Percentiles rank a stretch among this genome's conserved stretches.
Evolutionary conservation across 2,329 filamentous ascomycete species (phyloP).

Genomic region (Acrodontium crateriforme): DNA sequence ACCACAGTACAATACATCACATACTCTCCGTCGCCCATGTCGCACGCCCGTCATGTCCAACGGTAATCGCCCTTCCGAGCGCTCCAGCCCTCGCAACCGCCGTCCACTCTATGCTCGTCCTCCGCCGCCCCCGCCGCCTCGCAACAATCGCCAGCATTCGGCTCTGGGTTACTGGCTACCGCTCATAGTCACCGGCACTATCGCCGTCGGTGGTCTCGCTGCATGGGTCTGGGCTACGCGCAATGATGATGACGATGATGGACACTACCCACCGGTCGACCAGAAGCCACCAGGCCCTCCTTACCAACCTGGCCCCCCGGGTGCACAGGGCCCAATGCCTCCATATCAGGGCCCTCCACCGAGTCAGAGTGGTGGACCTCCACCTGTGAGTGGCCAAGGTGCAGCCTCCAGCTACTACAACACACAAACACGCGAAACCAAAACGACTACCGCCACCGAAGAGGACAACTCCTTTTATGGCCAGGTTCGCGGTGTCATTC

Average conservation of each 20-base stretch:
- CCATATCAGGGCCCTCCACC: conserved; percentile 9
- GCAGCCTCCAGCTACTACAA: conserved; percentile 19
- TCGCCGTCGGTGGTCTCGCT: conserved; percentile 72
- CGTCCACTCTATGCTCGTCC: conserved; percentile 30
- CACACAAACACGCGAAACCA: conserved; percentile 3
- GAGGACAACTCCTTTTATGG: conserved; percentile 15
- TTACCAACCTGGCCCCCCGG: conserved; percentile 12
- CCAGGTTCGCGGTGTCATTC: conserved; percentile 66
- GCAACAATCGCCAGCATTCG: conserved; percentile 35
- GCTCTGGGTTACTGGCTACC: conserved; percentile 79
- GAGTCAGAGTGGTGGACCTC: conserved; percentile 13
- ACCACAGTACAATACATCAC: too few relatives aligned
- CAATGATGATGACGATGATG: conserved; percentile 51
- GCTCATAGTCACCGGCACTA: conserved; percentile 69
- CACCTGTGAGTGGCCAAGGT: conserved; percentile 16
- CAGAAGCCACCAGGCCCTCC: conserved; percentile 14
- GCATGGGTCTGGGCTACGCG: conserved; percentile 93
- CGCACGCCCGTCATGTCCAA: conserved; percentile 24
- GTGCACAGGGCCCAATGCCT: conserved; percentile 7
- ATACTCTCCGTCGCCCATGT: too few relatives aligned
- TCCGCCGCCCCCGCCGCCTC: conserved; percentile 21
- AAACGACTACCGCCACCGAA: conserved; percentile 4
- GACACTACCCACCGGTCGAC: conserved; percentile 7
- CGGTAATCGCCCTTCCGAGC: conserved; percentile 39
- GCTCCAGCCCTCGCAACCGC: conserved; percentile 32